phyloP scores from a whole-genome alignment of 2,329 filamentous ascomycete species.

The Sporothrix pallida region DNA sequence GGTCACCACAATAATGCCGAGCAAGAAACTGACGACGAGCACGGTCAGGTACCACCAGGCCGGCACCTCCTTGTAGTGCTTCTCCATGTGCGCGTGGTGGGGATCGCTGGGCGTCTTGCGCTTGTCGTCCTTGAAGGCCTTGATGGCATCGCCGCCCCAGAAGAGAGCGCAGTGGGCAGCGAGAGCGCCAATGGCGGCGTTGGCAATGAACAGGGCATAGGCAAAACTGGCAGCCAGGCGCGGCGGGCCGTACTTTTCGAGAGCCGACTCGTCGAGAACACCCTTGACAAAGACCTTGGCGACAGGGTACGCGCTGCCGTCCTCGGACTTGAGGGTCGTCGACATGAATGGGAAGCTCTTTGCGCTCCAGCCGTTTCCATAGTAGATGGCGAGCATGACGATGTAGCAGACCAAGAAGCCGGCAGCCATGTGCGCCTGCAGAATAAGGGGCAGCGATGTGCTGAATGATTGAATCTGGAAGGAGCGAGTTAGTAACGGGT shows the following conservation, averaged over 20 bases:
- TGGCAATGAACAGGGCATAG: conserved; percentile 61
- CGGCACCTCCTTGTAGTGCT: conserved; percentile 58
- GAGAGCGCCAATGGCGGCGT: conserved; percentile 63
- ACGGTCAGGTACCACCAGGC: conserved; percentile 56
- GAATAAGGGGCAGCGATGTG: conserved; percentile 58
- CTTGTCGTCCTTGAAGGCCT: conserved; percentile 54
- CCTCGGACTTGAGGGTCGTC: conserved; percentile 50
- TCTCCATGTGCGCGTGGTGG: conserved; percentile 59
- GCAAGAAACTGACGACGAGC: conserved; percentile 52
- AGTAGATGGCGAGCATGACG: conserved; percentile 60
- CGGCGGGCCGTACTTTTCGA: conserved; percentile 54
- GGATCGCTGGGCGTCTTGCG: conserved; percentile 54
- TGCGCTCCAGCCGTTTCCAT: conserved; percentile 55
- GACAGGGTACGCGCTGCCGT: conserved; percentile 51
- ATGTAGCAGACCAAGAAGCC: conserved; percentile 57
- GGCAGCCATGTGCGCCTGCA: conserved; percentile 54
- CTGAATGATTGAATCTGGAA: conserved; percentile 58
- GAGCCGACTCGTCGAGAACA: conserved; percentile 50
- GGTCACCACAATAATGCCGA: conserved; percentile 54
- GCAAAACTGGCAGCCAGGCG: conserved; percentile 57
- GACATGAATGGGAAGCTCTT: conserved; percentile 61
- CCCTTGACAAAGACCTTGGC: conserved; percentile 49
- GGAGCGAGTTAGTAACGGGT: background rate
- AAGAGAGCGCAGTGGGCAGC: conserved; percentile 59
- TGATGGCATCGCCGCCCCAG: conserved; percentile 59